phyloP scores from a whole-genome alignment of 2,329 filamentous ascomycete species.

The Talaromyces albobiverticillius region DNA sequence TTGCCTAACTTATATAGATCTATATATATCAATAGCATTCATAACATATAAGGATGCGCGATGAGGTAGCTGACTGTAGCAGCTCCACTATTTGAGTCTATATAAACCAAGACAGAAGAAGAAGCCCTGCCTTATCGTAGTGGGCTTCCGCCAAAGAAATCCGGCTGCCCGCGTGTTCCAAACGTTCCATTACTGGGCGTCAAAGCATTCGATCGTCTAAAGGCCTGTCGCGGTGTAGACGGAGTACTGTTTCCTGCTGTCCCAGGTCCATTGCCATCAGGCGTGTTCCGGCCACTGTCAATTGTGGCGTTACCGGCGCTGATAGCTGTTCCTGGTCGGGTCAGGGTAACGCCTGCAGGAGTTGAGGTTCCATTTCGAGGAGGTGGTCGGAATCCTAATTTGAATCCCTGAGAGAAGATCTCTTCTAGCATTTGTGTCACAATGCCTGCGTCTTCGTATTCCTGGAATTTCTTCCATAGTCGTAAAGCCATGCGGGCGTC shows the following conservation, averaged over 20 bases:
- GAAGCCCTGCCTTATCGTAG: slow-evolving; percentile 29
- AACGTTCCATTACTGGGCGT: slow-evolving; percentile 44
- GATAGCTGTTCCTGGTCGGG: slow-evolving; percentile 38
- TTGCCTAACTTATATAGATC: no score
- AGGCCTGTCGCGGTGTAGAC: slow-evolving; percentile 41
- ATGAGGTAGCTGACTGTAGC: background rate
- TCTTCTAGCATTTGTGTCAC: slow-evolving; percentile 80
- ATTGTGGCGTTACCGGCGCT: slow-evolving; percentile 30
- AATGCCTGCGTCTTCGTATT: slow-evolving; percentile 83
- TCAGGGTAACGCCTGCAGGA: slow-evolving; percentile 20
- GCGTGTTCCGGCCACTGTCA: slow-evolving; percentile 40
- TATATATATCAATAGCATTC: no score
- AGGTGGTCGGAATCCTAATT: slow-evolving; percentile 58
- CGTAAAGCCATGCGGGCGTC: slow-evolving; percentile 88
- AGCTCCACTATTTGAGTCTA: background rate
- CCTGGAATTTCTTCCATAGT: slow-evolving; percentile 83
- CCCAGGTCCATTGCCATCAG: slow-evolving; percentile 23
- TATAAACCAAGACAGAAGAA: background rate
- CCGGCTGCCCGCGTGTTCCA: slow-evolving; percentile 32
- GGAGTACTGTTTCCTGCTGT: slow-evolving; percentile 29
- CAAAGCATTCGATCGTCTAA: slow-evolving; percentile 40
- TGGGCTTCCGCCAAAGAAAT: slow-evolving; percentile 40
- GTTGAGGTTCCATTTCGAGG: slow-evolving; percentile 32
- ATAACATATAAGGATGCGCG: background rate
- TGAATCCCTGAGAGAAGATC: slow-evolving; percentile 69